Conservation (phyloP, 306 rosid species). For the Macrotyloma uniflorum region DNA sequence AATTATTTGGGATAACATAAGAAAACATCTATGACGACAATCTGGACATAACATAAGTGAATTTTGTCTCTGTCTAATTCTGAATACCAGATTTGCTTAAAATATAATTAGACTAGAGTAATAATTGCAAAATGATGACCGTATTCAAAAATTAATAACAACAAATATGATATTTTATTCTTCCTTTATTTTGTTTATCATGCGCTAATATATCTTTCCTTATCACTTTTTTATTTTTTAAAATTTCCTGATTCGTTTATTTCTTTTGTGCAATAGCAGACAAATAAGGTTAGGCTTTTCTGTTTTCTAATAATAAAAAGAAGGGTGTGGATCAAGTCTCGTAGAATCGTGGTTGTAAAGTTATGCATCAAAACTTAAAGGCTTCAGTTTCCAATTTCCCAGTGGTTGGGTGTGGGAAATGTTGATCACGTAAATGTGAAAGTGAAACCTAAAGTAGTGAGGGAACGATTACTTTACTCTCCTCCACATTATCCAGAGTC, state of each 20-base stretch:
- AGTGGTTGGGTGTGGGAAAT: constrained; percentile 33
- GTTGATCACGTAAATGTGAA: constrained; percentile 42
- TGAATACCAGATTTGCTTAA: neutral
- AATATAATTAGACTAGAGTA: neutral
- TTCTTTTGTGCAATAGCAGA: constrained; percentile 21
- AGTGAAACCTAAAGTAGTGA: constrained; percentile 23
- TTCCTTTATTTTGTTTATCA: neutral
- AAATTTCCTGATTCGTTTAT: neutral
- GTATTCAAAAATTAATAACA: neutral
- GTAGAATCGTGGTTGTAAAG: constrained; percentile 26
- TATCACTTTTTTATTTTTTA: neutral
- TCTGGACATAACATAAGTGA: neutral
- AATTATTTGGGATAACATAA: too few species aligned
- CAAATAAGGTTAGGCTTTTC: neutral
- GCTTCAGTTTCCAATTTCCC: neutral
- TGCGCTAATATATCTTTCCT: neutral
- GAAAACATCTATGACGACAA: neutral
- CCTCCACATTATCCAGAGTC: neutral
- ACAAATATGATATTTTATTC: neutral
- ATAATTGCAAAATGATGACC: neutral
- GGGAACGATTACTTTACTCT: constrained; percentile 33
- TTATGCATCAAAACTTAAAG: neutral
- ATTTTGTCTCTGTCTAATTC: neutral
- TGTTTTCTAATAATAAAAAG: constrained; percentile 4
- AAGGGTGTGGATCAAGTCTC: constrained; percentile 32